Conservation (phyloP, 805 yeast species). For the Jamesozyma lodderae region DNA sequence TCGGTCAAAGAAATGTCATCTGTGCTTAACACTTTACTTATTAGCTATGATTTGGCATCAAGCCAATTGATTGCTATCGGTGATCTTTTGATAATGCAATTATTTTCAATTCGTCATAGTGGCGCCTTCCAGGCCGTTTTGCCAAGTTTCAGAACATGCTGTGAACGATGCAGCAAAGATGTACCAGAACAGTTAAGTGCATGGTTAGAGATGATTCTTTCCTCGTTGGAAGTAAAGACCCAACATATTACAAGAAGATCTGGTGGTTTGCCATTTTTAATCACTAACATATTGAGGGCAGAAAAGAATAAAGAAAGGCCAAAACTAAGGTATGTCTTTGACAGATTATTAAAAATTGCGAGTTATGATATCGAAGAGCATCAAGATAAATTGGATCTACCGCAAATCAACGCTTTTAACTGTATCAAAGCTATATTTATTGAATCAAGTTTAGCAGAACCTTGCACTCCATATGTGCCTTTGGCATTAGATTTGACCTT, state of each 20-base stretch:
- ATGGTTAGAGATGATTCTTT: constrained; percentile 57
- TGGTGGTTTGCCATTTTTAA: constrained; percentile 79
- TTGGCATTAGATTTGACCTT: constrained; percentile 54
- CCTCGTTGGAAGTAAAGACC: constrained; percentile 42
- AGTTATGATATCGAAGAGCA: constrained; percentile 36
- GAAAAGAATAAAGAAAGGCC: constrained; percentile 30
- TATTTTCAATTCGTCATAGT: constrained; percentile 70
- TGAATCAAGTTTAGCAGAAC: constrained; percentile 56
- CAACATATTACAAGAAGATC: constrained; percentile 81
- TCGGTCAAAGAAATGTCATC: constrained; percentile 66
- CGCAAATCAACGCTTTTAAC: constrained; percentile 91
- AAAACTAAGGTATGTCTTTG: constrained; percentile 43
- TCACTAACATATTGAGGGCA: constrained; percentile 65
- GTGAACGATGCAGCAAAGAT: constrained; percentile 43
- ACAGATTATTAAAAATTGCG: constrained; percentile 47
- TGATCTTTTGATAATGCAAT: constrained; percentile 50
- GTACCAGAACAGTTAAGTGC: constrained; percentile 34
- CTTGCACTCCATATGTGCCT: constrained; percentile 44
- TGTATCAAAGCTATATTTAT: constrained; percentile 66
- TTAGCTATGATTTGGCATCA: constrained; percentile 20
- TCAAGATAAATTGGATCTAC: constrained; percentile 58
- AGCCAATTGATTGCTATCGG: constrained; percentile 34
- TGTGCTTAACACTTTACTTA: constrained; percentile 41
- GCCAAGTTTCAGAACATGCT: constrained; percentile 66
- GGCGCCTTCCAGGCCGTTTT: constrained; percentile 89